A percentile compares a stretch with the other conserved stretches of the same genome.
Evolutionary conservation across 176 grass and related monocot species (phyloP).

Genomic region (Miscanthus lutarioriparius): DNA sequence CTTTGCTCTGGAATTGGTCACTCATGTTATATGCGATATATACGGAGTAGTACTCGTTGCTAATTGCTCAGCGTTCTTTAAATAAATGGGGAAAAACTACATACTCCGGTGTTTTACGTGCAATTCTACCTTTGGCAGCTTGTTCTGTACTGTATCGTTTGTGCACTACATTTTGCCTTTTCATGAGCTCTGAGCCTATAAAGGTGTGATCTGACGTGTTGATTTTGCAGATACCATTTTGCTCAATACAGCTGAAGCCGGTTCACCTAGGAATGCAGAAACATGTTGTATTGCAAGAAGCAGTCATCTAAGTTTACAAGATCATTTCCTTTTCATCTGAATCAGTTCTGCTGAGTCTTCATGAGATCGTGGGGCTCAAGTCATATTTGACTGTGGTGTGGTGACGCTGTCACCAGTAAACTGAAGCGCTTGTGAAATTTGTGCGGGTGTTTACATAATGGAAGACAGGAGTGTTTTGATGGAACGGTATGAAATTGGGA

Average conservation of each 20-base stretch:
- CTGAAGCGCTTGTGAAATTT: not conserved
- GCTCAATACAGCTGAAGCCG: not conserved
- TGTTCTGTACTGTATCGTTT: not conserved
- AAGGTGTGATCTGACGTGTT: constrained; percentile 26
- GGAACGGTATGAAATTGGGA: constrained; percentile 67
- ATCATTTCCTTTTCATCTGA: constrained; percentile 17
- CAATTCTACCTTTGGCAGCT: not conserved
- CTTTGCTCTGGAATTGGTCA: not conserved
- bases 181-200: not conserved
- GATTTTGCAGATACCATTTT: constrained; percentile 28
- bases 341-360: not conserved
- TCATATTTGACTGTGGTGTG: constrained; percentile 32
- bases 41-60: not conserved
- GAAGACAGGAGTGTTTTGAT: constrained; percentile 58
- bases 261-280: constrained; percentile 44
- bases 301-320: not conserved
- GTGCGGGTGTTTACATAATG: constrained; percentile 21
- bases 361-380: not conserved
- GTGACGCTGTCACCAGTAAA: constrained; percentile 5
- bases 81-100: not conserved
- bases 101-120: not conserved
- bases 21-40: not conserved
- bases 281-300: constrained; percentile 32
- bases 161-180: not conserved
- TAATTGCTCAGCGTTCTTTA: not conserved